phyloP scores from a whole-genome alignment of 2,329 filamentous ascomycete genomes.

The Pseudocercospora musae region DNA sequence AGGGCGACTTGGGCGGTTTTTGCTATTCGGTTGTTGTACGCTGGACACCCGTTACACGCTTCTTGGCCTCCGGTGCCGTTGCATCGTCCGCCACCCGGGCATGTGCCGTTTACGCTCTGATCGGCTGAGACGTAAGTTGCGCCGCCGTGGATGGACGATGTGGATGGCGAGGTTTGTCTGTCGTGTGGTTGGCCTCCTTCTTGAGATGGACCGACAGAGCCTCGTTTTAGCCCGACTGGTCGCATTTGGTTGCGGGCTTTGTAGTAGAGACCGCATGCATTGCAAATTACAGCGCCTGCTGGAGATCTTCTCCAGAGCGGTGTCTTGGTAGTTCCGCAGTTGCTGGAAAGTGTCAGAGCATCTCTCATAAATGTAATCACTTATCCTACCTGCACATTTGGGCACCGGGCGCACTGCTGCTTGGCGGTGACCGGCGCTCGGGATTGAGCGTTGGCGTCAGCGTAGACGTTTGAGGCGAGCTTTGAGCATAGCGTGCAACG shows the following conservation, averaged over 20 bases:
- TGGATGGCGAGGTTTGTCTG: constrained; percentile 40
- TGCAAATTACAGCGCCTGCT: constrained; percentile 91
- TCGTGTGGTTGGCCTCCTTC: constrained; percentile 39
- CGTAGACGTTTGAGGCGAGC: constrained; percentile 10
- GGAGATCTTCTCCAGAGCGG: constrained; percentile 93
- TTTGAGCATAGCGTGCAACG: constrained; percentile 9
- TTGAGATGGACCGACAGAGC: constrained; percentile 44
- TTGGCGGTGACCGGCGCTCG: constrained; percentile 14
- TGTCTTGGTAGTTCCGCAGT: constrained; percentile 90
- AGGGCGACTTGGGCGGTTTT: constrained; percentile 74
- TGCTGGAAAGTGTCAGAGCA: constrained; percentile 55
- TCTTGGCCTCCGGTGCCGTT: constrained; percentile 95
- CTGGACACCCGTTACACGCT: constrained; percentile 91
- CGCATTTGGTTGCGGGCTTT: constrained; percentile 90
- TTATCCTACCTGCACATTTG: constrained; percentile 67
- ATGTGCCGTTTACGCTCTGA: constrained; percentile 76
- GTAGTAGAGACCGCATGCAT: constrained; percentile 90
- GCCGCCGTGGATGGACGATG: constrained; percentile 31
- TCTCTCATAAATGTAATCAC: background rate
- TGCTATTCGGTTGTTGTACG: constrained; percentile 93
- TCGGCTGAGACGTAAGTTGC: constrained; percentile 76
- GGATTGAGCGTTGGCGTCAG: constrained; percentile 4
- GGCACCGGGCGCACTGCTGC: constrained; percentile 37
- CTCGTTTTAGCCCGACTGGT: constrained; percentile 84
- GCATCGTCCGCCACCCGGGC: constrained; percentile 89